These are phyloP conservation scores for Saccharomyces paradoxus DNA, from an alignment of 805 yeast genomes.

Conservation along the genomic window DNA sequence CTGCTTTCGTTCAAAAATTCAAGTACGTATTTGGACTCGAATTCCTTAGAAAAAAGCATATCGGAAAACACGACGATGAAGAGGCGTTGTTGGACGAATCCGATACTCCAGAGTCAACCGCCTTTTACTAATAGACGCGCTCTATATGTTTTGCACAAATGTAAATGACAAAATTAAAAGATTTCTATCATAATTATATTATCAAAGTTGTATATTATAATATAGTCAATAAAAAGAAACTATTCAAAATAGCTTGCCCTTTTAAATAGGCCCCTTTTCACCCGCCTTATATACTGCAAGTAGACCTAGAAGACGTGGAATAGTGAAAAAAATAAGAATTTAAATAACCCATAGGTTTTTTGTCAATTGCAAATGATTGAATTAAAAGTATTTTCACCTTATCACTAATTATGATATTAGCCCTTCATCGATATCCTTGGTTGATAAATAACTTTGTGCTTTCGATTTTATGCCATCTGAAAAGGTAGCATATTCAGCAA, in stretches of 20 bases:
- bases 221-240: not conserved
- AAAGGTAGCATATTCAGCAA: slow-evolving; percentile 43
- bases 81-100: slow-evolving; percentile 19
- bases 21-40: slow-evolving; percentile 21
- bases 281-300: not conserved
- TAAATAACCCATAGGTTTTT: too few relatives aligned
- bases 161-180: not conserved
- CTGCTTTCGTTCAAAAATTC: slow-evolving; percentile 22
- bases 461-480: slow-evolving; percentile 34
- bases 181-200: not conserved
- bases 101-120: slow-evolving; percentile 20
- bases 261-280: not conserved
- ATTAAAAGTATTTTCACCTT: not conserved
- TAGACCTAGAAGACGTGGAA: not conserved
- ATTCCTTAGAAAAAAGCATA: slow-evolving; percentile 14
- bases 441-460: slow-evolving; percentile 29
- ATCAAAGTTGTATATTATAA: not conserved
- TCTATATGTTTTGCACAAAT: not conserved
- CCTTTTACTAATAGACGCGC: slow-evolving; percentile 14
- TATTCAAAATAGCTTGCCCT: not conserved
- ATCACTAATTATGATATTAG: slow-evolving; percentile 2
- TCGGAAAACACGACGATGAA: slow-evolving; percentile 15
- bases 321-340: not conserved
- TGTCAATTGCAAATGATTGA: too few relatives aligned
- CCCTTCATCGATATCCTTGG: slow-evolving; percentile 21